Evolutionary conservation across 2,329 filamentous ascomycete species (phyloP).

Genomic region (Coniochaeta hoffmannii): DNA sequence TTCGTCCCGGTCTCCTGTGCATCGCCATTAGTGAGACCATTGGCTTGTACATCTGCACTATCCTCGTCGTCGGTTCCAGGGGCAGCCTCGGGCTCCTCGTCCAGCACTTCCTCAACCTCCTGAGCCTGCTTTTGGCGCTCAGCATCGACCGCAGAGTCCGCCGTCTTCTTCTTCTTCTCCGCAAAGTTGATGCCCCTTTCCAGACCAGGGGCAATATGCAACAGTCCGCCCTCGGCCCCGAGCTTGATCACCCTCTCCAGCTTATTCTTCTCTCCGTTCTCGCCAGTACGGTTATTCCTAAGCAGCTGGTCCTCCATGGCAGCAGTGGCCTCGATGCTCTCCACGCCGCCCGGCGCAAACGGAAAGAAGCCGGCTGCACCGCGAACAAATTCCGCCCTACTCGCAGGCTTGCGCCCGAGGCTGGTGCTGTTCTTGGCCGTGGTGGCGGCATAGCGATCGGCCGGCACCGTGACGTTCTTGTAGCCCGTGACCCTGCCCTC

Average conservation of each 20-base stretch:
- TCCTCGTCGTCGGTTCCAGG: conserved; percentile 22
- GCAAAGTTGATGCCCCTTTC: conserved; percentile 67
- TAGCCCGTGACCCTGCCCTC: conserved; percentile 92
- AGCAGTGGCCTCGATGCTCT: conserved; percentile 77
- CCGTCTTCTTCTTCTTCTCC: conserved; percentile 51
- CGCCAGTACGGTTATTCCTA: conserved; percentile 36
- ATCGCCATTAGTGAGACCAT: conserved; percentile 14
- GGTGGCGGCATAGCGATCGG: conserved; percentile 56
- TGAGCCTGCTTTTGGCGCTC: conserved; percentile 51
- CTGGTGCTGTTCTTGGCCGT: conserved; percentile 96
- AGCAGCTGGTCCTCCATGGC: conserved; percentile 72
- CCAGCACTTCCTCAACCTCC: conserved; percentile 59
- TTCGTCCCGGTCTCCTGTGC: conserved; percentile 8
- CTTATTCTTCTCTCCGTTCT: conserved; percentile 36
- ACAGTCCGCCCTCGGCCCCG: conserved; percentile 64
- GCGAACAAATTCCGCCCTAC: conserved; percentile 82
- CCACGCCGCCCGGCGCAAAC: conserved; percentile 84
- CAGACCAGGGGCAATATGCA: conserved; percentile 79
- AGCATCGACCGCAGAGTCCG: conserved; percentile 40
- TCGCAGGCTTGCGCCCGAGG: conserved; percentile 75
- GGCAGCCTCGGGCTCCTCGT: conserved; percentile 35
- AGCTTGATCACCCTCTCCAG: conserved; percentile 86
- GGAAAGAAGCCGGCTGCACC: conserved; percentile 92
- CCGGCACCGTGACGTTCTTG: conserved; percentile 85
- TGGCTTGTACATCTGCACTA: conserved; percentile 20